phyloP scores from a whole-genome alignment of 139 green algal genomes.

The Dunaliella primolecta region DNA sequence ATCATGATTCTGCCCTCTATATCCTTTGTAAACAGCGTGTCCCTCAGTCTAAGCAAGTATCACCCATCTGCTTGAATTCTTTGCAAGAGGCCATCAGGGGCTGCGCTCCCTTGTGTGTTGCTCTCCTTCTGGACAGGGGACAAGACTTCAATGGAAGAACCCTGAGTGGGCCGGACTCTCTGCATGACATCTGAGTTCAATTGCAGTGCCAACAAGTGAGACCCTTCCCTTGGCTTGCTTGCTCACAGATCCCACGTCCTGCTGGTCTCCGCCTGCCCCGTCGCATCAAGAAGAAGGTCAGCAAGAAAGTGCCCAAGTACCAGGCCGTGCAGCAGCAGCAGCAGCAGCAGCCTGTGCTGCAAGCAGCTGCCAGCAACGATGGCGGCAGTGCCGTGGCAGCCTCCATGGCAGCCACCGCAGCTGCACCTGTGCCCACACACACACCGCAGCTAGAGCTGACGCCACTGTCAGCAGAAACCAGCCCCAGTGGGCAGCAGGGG shows the following conservation, averaged over 20 bases:
- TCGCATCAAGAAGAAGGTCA: constrained; percentile 40
- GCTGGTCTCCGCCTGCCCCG: constrained; percentile 2
- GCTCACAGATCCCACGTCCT: constrained; percentile 3
- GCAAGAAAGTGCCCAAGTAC: constrained; percentile 25
- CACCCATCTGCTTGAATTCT: no score
- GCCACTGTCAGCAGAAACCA: constrained; percentile 3
- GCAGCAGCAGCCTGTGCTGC: constrained; percentile 27
- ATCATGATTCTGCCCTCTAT: no score
- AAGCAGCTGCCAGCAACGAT: constrained; percentile 6
- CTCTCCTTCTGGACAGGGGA: no score
- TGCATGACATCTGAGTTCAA: no score
- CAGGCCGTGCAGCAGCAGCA: constrained; percentile 32
- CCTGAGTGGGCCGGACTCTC: no score
- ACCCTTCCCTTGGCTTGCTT: no score
- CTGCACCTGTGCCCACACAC: background rate
- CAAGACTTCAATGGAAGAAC: no score
- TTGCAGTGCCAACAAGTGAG: no score
- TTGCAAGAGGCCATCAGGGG: no score
- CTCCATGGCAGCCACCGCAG: background rate
- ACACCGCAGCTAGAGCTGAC: background rate
- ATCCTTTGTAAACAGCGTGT: no score
- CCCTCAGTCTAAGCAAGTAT: no score
- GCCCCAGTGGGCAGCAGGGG: constrained; percentile 17
- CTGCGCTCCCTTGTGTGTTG: no score
- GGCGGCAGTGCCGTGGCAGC: constrained; percentile 10